A percentile compares a stretch with the other conserved stretches of the same genome.
Conservation (phyloP, 352 stramenopile genomes). For the Phytophthora kernoviae region DNA sequence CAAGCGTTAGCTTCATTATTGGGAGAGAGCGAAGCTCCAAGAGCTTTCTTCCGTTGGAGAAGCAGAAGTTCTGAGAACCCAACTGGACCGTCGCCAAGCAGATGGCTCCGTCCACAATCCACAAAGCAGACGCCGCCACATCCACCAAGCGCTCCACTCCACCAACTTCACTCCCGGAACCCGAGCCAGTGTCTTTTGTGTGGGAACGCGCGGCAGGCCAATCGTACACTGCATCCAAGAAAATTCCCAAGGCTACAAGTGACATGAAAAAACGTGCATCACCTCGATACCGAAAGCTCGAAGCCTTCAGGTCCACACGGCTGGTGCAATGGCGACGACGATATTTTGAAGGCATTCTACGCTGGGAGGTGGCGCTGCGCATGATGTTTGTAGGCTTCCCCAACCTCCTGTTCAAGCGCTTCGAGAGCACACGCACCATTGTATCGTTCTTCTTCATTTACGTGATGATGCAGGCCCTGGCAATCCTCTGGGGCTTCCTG, state of each 20-base stretch:
- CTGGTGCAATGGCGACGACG: constrained; percentile 51
- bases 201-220: constrained; percentile 13
- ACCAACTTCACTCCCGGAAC: constrained; percentile 20
- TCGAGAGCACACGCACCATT: constrained; percentile 58
- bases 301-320: constrained; percentile 26
- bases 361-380: constrained; percentile 65
- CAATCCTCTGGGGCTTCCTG: constrained; percentile 87
- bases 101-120: constrained; percentile 21
- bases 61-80: constrained; percentile 7
- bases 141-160: constrained; percentile 11
- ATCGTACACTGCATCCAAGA: background rate
- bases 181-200: constrained; percentile 11
- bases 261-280: constrained; percentile 12
- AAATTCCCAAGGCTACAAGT: constrained; percentile 1
- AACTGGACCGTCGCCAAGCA: constrained; percentile 30
- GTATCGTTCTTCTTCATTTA: constrained; percentile 87
- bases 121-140: constrained; percentile 1
- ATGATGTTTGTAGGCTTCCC: constrained; percentile 64
- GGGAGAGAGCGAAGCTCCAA: too few relatives aligned
- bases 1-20: too few relatives aligned
- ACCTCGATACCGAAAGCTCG: constrained; percentile 9
- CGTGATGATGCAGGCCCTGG: constrained; percentile 84
- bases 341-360: constrained; percentile 72
- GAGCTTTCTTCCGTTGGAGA: too few relatives aligned
- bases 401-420: constrained; percentile 50